Conservation (phyloP, 1,284 basidiomycete genomes). For the Bjerkandera adusta region DNA sequence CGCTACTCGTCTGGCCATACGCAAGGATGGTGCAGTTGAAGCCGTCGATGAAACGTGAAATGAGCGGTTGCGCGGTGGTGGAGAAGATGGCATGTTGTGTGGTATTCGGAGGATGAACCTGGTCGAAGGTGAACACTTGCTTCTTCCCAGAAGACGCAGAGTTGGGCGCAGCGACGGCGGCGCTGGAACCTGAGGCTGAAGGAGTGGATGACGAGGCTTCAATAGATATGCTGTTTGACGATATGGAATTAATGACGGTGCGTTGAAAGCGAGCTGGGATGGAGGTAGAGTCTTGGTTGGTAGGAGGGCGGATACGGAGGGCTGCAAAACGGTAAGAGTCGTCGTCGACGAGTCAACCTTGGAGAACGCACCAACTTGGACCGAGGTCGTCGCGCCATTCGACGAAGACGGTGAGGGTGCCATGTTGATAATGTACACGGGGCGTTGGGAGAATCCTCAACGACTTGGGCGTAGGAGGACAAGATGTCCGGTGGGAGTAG, state of each 20-base stretch:
- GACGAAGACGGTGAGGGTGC: conserved; percentile 69
- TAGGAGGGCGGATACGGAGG: conserved; percentile 89
- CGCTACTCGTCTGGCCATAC: conserved; percentile 96
- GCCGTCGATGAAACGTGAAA: conserved; percentile 91
- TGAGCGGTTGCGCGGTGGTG: conserved; percentile 79
- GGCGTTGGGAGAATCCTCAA: conserved; percentile 16
- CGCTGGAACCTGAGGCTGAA: conserved; percentile 41
- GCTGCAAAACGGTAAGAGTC: conserved; percentile 46
- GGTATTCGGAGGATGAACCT: conserved; percentile 79
- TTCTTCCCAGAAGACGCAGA: conserved; percentile 65
- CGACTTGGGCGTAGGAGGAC: conserved; percentile 13
- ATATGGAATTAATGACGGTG: conserved; percentile 78
- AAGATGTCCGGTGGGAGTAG: conserved; percentile 9
- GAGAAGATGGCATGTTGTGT: conserved; percentile 87
- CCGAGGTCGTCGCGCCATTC: conserved; percentile 66
- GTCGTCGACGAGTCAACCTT: background rate
- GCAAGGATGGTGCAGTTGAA: conserved; percentile 98
- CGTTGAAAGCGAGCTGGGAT: conserved; percentile 95
- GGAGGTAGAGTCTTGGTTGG: conserved; percentile 75
- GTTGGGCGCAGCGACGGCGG: conserved; percentile 48
- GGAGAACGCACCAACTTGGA: conserved; percentile 75
- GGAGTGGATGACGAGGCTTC: conserved; percentile 55
- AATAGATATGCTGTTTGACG: conserved; percentile 69
- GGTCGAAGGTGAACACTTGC: conserved; percentile 91
- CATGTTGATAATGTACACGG: conserved; percentile 40